Conservation (phyloP, 2,329 filamentous ascomycete species). For the Aureobasidium pullulans region DNA sequence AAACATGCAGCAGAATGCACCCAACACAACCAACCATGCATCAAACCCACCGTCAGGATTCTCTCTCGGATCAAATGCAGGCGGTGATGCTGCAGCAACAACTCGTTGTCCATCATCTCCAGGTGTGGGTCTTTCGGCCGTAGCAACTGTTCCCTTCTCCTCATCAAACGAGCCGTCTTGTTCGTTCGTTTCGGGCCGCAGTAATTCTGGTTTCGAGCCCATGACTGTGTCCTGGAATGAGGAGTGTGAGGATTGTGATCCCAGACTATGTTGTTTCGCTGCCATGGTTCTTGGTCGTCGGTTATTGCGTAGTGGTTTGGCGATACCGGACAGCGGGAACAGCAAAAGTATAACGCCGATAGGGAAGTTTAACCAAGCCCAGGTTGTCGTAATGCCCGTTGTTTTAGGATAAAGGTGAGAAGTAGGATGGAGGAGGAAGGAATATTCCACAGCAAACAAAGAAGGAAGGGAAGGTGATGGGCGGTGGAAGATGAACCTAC, state of each 20-base stretch:
- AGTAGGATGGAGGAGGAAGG: neutral
- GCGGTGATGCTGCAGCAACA: slow-evolving; percentile 14
- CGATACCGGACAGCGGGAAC: neutral
- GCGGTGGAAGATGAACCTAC: neutral
- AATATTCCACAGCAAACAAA: neutral
- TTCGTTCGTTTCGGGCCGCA: neutral
- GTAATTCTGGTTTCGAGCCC: neutral
- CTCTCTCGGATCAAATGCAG: slow-evolving; percentile 19
- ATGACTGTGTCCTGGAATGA: neutral
- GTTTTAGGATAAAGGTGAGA: neutral
- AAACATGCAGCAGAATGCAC: slow-evolving; percentile 32
- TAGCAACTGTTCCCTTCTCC: slow-evolving; percentile 4
- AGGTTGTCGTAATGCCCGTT: neutral
- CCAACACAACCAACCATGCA: slow-evolving; percentile 35
- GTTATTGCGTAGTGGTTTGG: neutral
- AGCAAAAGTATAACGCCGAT: neutral
- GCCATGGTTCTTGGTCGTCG: neutral
- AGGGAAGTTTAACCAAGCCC: neutral
- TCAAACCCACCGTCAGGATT: slow-evolving; percentile 36
- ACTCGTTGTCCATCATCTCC: neutral
- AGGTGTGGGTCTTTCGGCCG: slow-evolving; percentile 1
- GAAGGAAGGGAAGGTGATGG: neutral
- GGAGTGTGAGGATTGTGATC: slow-evolving; percentile 1
- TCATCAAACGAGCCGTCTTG: neutral
- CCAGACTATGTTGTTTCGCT: neutral